Evolutionary conservation across 148 eudicot species (phyloP).

Genomic region (Vaccinium vitisidaea): DNA sequence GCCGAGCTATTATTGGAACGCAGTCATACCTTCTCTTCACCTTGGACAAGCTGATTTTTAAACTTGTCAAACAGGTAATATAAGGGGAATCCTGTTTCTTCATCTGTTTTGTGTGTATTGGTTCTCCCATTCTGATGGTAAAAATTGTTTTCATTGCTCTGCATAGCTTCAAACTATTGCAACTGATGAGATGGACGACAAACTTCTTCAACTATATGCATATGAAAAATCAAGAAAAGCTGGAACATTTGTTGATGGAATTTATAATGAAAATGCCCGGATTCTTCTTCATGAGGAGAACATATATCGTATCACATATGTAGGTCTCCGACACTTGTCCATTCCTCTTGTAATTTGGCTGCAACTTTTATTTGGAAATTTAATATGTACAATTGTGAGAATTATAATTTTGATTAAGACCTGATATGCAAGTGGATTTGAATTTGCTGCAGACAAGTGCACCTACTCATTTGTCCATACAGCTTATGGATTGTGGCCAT

Average conservation of each 20-base stretch:
- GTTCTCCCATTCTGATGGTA: constrained; percentile 10
- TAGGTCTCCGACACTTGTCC: constrained; percentile 34
- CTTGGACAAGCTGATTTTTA: constrained; percentile 83
- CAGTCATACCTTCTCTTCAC: constrained; percentile 88
- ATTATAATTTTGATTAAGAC: not conserved
- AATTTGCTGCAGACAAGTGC: constrained; percentile 43
- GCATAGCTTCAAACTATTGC: constrained; percentile 74
- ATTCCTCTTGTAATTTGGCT: not conserved
- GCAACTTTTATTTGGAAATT: not conserved
- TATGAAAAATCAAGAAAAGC: constrained; percentile 79
- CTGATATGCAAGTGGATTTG: constrained; percentile 22
- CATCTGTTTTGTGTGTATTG: not conserved
- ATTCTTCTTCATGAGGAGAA: constrained; percentile 71
- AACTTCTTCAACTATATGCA: constrained; percentile 70
- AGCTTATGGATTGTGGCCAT: constrained; percentile 60
- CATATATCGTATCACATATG: constrained; percentile 74
- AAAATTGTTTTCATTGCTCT: constrained; percentile 6
- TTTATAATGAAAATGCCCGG: constrained; percentile 74
- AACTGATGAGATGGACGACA: constrained; percentile 67
- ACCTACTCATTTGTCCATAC: constrained; percentile 63
- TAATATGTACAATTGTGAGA: not conserved
- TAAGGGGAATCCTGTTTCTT: not conserved
- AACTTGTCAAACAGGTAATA: constrained; percentile 79
- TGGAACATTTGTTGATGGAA: constrained; percentile 52
- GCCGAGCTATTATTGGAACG: constrained; percentile 84